A percentile compares a stretch with the other conserved stretches of the same genome.
Conservation (phyloP, 2,329 filamentous ascomycete species). For the Pseudogymnoascus sp. region DNA sequence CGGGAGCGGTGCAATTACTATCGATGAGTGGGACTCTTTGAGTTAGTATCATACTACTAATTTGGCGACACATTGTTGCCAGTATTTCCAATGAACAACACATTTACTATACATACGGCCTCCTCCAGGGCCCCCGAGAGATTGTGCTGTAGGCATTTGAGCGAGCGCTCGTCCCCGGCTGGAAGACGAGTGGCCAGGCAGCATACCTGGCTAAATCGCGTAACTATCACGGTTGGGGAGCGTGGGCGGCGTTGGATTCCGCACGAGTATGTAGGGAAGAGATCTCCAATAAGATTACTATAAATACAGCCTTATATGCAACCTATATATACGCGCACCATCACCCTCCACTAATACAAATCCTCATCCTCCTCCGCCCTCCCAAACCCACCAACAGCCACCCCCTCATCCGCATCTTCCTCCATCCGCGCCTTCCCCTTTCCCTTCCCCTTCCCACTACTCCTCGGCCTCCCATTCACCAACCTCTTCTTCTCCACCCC, state of each 20-base stretch:
- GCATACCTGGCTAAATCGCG: not conserved
- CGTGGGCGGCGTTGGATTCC: not conserved
- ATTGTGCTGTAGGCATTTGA: not conserved
- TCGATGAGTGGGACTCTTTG: not conserved
- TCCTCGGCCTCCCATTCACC: conserved; percentile 12
- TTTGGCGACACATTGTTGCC: not conserved
- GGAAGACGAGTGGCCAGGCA: not conserved
- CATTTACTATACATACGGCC: not conserved
- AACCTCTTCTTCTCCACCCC: conserved; percentile 16
- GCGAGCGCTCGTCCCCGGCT: not conserved
- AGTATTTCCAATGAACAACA: not conserved
- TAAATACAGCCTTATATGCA: not conserved
- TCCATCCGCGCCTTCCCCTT: conserved; percentile 40
- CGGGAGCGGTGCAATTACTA: not conserved
- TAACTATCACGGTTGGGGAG: not conserved
- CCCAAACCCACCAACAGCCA: conserved; percentile 27
- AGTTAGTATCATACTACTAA: not conserved
- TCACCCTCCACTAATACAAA: conserved; percentile 23
- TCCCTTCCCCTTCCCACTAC: conserved; percentile 52
- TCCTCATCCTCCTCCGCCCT: conserved; percentile 29
- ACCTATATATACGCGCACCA: not conserved
- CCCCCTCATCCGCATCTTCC: conserved; percentile 48
- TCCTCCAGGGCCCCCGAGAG: not conserved
- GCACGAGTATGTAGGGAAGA: not conserved
- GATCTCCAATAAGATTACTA: not conserved